Conservation (phyloP, 1,139 yeast genomes). For the Torulaspora pretoriensis region DNA sequence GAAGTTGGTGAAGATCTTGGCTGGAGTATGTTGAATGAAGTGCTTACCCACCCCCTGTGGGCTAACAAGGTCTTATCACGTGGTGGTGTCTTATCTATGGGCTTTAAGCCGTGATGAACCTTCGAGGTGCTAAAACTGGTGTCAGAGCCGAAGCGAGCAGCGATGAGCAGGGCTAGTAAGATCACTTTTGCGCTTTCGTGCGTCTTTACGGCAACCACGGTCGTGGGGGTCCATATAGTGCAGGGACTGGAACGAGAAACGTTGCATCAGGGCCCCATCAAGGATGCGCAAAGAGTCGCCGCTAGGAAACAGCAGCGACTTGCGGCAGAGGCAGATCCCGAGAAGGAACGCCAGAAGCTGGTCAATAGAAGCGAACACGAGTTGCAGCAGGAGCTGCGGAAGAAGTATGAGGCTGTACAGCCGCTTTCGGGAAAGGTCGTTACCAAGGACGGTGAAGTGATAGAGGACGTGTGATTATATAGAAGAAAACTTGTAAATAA, state of each 20-base stretch:
- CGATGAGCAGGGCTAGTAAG: slow-evolving; percentile 71
- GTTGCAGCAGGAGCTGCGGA: slow-evolving; percentile 63
- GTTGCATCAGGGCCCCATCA: slow-evolving; percentile 73
- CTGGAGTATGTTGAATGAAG: background rate
- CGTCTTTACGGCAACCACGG: slow-evolving; percentile 52
- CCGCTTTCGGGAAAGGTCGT: slow-evolving; percentile 52
- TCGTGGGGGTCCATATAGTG: slow-evolving; percentile 62
- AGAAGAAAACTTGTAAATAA: background rate
- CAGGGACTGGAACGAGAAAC: slow-evolving; percentile 66
- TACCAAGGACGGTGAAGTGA: slow-evolving; percentile 29
- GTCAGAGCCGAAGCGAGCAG: background rate
- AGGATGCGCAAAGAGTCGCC: slow-evolving; percentile 61
- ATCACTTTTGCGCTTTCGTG: slow-evolving; percentile 61
- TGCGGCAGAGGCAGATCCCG: slow-evolving; percentile 22
- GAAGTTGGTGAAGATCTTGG: background rate
- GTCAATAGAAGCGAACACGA: slow-evolving; percentile 71
- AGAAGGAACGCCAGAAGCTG: slow-evolving; percentile 41
- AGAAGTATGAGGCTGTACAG: slow-evolving; percentile 61
- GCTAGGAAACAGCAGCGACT: slow-evolving; percentile 45
- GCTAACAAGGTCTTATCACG: background rate
- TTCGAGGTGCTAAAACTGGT: background rate
- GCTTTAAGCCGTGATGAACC: background rate
- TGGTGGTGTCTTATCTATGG: background rate
- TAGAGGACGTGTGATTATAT: slow-evolving; percentile 1
- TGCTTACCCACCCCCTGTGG: too few species aligned